Evolutionary conservation across 257 asterid genomes (phyloP).

Genomic region (Verbascum thapsus): DNA sequence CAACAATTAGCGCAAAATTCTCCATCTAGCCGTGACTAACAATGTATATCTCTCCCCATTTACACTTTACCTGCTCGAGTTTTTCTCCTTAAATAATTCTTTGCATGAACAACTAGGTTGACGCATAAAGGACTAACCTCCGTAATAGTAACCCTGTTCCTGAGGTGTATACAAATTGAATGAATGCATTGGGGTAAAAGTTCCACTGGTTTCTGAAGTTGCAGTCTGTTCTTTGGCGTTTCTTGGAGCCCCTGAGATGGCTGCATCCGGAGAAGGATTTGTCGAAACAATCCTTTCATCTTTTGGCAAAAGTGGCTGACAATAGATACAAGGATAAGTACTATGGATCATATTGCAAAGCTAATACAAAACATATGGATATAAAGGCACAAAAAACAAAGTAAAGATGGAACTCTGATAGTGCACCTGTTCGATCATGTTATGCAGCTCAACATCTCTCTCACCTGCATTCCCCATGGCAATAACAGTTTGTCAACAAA

Average conservation of each 20-base stretch:
- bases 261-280: constrained; percentile 58
- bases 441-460: constrained; percentile 52
- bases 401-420: constrained; percentile 27
- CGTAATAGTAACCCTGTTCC: constrained; percentile 72
- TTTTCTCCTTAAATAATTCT: not conserved
- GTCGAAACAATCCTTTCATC: constrained; percentile 78
- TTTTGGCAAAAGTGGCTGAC: constrained; percentile 75
- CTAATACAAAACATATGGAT: constrained; percentile 29
- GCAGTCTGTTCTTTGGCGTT: constrained; percentile 49
- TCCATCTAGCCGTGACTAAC: too few relatives aligned
- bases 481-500: constrained; percentile 21
- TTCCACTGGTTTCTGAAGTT: constrained; percentile 56
- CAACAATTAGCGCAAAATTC: too few relatives aligned
- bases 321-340: constrained; percentile 41
- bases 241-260: constrained; percentile 51
- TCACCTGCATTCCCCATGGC: constrained; percentile 44
- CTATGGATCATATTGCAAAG: constrained; percentile 37
- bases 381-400: constrained; percentile 25
- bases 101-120: constrained; percentile 11
- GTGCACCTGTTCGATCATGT: constrained; percentile 58
- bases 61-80: not conserved
- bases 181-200: constrained; percentile 48
- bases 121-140: constrained; percentile 58
- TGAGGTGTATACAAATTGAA: constrained; percentile 60
- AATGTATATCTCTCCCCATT: not conserved